Evolutionary conservation across 768 basidiomycete genomes (phyloP).

Genomic region (Auricularia sp.): DNA sequence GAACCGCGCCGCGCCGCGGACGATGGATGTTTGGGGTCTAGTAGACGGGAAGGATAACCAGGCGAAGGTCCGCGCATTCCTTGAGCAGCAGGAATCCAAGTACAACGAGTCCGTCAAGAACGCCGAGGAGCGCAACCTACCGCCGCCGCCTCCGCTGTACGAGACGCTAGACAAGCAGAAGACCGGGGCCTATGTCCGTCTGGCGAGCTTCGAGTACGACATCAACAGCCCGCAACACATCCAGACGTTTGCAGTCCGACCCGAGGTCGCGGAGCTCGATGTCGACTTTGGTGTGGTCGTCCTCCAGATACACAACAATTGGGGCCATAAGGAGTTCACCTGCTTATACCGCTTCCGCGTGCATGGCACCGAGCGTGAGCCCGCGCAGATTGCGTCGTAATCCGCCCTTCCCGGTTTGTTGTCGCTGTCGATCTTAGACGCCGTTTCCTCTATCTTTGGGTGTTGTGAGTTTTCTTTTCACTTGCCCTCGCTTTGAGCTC

Average conservation of each 20-base stretch:
- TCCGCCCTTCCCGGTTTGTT: neutral
- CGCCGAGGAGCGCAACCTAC: constrained; percentile 8
- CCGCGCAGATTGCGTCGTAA: neutral
- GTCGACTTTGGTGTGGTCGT: constrained; percentile 82
- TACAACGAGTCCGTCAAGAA: constrained; percentile 1
- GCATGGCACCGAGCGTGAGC: constrained; percentile 35
- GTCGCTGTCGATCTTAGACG: neutral
- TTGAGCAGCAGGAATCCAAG: constrained; percentile 23
- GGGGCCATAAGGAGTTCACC: constrained; percentile 74
- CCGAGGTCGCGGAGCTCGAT: constrained; percentile 55
- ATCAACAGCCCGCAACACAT: constrained; percentile 41
- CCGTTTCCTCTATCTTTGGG: neutral
- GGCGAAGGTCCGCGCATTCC: constrained; percentile 41
- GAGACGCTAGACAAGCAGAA: constrained; percentile 19
- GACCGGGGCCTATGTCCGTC: constrained; percentile 48
- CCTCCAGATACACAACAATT: constrained; percentile 72
- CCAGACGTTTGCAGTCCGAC: constrained; percentile 70
- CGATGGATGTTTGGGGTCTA: constrained; percentile 88
- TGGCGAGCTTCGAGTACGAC: constrained; percentile 63
- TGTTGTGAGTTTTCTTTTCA: neutral
- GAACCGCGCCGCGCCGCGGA: constrained; percentile 69
- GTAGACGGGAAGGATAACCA: constrained; percentile 71
- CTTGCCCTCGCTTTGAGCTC: neutral
- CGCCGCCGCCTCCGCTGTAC: constrained; percentile 6
- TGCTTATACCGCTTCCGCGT: constrained; percentile 84